Evolutionary conservation across 371 early-diverging fungal genomes (phyloP).

Genomic region (Apophysomyces trapeziformis): DNA sequence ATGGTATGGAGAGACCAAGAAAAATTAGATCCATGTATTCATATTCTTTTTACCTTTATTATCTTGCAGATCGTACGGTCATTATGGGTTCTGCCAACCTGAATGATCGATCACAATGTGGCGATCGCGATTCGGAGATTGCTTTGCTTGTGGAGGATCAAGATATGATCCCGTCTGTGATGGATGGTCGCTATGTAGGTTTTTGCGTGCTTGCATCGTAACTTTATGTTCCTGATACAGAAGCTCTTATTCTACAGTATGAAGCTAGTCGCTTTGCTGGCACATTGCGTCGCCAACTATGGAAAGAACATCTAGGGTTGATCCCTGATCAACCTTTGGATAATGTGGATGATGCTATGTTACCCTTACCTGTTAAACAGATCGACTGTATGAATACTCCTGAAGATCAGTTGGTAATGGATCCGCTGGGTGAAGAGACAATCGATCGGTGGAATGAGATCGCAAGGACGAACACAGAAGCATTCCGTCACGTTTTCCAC

Average conservation of each 20-base stretch:
- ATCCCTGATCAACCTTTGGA: conserved; percentile 50
- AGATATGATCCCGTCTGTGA: conserved; percentile 65
- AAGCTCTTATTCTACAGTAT: conserved; percentile 31
- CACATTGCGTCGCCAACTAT: conserved; percentile 75
- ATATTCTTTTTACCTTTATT: neutral
- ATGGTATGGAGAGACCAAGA: conserved; percentile 51
- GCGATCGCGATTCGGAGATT: conserved; percentile 91
- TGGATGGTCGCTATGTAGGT: conserved; percentile 74
- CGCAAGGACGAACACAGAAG: conserved; percentile 61
- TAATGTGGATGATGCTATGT: conserved; percentile 51
- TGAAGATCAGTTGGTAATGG: conserved; percentile 51
- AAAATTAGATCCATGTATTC: neutral
- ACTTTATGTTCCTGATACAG: too few relatives aligned
- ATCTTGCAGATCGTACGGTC: conserved; percentile 61
- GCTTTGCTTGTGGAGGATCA: conserved; percentile 82
- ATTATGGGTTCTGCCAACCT: conserved; percentile 93
- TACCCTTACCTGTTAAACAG: conserved; percentile 52
- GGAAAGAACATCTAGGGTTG: conserved; percentile 87
- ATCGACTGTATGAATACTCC: conserved; percentile 38
- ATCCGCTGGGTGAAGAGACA: conserved; percentile 67
- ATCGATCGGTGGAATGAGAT: conserved; percentile 56
- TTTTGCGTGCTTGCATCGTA: too few relatives aligned
- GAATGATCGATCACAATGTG: conserved; percentile 90
- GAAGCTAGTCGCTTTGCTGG: conserved; percentile 71
- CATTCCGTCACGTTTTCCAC: conserved; percentile 74